Conservation (phyloP, 2,329 filamentous ascomycete species). For the Beauveria caledonica region DNA sequence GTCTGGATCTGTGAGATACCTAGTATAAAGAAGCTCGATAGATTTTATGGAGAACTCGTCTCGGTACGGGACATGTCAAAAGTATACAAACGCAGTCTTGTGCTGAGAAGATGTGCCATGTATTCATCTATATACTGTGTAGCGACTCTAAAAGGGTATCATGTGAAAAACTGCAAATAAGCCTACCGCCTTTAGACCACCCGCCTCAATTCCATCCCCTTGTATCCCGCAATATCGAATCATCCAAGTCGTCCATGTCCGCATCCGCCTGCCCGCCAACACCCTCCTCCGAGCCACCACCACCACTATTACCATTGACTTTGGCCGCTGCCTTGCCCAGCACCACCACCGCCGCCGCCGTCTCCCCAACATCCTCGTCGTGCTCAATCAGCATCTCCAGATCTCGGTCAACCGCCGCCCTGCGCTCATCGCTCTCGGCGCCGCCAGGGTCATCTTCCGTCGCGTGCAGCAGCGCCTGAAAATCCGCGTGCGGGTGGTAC, state of each 20-base stretch:
- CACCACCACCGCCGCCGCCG: background rate
- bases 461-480: constrained; percentile 46
- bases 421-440: constrained; percentile 22
- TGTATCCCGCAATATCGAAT: background rate
- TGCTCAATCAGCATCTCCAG: constrained; percentile 45
- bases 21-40: constrained; percentile 19
- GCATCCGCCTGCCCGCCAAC: background rate
- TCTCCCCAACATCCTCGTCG: constrained; percentile 31
- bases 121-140: background rate
- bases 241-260: constrained; percentile 9
- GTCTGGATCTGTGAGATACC: constrained; percentile 30
- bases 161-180: background rate
- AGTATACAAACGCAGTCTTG: background rate
- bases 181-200: background rate
- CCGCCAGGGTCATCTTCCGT: constrained; percentile 29
- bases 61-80: background rate
- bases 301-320: constrained; percentile 17
- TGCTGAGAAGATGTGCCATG: background rate
- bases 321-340: constrained; percentile 5
- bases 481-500: constrained; percentile 37
- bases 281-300: background rate
- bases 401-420: constrained; percentile 36
- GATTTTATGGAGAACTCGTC: constrained; percentile 2
- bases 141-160: background rate
- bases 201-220: background rate